Base-by-base conservation (phyloP, 345 rosid species). In the Rhizophora mangle region DNA sequence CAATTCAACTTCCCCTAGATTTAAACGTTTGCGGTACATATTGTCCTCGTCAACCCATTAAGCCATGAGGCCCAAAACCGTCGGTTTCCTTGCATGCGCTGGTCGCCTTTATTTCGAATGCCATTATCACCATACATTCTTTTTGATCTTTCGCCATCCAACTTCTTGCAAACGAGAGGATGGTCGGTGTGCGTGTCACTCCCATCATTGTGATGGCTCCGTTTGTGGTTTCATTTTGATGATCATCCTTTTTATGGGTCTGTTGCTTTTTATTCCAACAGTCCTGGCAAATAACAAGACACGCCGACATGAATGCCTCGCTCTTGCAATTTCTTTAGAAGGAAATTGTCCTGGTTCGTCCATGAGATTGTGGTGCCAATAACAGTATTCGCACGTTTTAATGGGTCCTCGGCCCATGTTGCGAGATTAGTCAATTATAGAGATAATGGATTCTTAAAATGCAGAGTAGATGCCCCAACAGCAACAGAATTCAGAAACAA, bases 401-500 rank as follows among this genome's bases (percentile, higher is more conserved):
- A 20, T 29, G 43, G 26, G 10, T n/a, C 43, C 59, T 16, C 56
- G 63, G 76, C 10, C 56, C 56, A 73, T 5, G 46, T 20, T 26
- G 49, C 54, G 20, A 16, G 67, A 53, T 67, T 24, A 62, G 72
- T 73, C 67, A 73, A 37, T 67, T 61, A 62, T 54, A 36, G 62
- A 66, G 60, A 22, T 26, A 49, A 59, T 68, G 64, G 39, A 30
- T 32, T 54, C 55, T 57, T 31, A 60, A 51, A 16, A 66, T 51
- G 61, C 56, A 60, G 57, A 27, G 51, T 1, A 67, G 5, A n/a
- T 3, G 36, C 32, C 47, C 65, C 34, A 32, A 19, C 68, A 47
- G 26, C 8, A 64, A 56, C 51, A 66, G 51, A 21, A 20, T 59
- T 47, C 59, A 46, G 64, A 16, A 55, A 13, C 18, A 64, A 72